Evolutionary conservation across 2,329 filamentous ascomycete genomes (phyloP).

Genomic region (Penicillium sp.): DNA sequence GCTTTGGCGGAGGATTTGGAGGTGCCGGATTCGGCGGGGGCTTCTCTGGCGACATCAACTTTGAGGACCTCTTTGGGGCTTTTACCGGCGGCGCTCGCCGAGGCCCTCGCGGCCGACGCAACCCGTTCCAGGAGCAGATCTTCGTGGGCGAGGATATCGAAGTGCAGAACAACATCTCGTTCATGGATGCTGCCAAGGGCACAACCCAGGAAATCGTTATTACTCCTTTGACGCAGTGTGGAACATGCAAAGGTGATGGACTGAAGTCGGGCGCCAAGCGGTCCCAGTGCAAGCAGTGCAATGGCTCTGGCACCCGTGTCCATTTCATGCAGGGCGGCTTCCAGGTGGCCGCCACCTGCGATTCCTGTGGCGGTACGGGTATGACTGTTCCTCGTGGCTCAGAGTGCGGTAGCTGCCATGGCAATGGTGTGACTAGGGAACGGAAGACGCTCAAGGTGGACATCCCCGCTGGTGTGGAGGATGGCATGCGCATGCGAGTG

Average conservation of each 20-base stretch:
- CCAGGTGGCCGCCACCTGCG: conserved; percentile 90
- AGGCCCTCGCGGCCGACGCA: conserved; percentile 54
- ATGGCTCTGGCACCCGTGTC: conserved; percentile 80
- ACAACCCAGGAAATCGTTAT: conserved; percentile 83
- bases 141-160: conserved; percentile 95
- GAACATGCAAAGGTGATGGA: conserved; percentile 78
- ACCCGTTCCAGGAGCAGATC: conserved; percentile 74
- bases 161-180: conserved; percentile 86
- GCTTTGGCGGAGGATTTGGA: conserved; percentile 55
- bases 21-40: conserved; percentile 53
- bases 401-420: conserved; percentile 75
- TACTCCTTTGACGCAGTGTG: conserved; percentile 75
- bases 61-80: conserved; percentile 90
- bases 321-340: conserved; percentile 91
- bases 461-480: conserved; percentile 92
- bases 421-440: conserved; percentile 80
- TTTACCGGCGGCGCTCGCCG: conserved; percentile 65
- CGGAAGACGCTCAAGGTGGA: conserved; percentile 81
- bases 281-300: conserved; percentile 72
- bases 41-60: conserved; percentile 82
- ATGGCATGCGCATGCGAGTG: conserved; percentile 88
- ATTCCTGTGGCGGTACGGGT: conserved; percentile 75
- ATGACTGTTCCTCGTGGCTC: conserved; percentile 71
- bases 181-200: conserved; percentile 94
- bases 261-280: conserved; percentile 76